Conservation (phyloP, 169 alveolate species). For the Sarcocystis neurona region DNA sequence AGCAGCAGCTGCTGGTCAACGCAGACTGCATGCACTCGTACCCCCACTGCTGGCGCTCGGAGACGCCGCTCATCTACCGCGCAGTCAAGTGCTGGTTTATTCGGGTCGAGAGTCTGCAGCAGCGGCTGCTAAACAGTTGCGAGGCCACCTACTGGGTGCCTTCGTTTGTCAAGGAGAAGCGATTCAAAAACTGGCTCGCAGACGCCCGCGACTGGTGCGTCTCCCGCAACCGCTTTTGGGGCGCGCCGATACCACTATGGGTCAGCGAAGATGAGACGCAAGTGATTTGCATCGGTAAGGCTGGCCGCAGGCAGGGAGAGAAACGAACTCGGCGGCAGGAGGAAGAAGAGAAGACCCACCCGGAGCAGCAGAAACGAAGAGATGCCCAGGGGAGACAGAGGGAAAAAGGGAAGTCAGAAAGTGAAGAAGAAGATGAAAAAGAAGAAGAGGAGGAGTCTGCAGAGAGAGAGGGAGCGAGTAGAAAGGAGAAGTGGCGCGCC, state of each 20-base stretch:
- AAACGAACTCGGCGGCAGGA: constrained; percentile 78
- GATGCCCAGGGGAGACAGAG: constrained; percentile 54
- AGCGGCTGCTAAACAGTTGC: constrained; percentile 87
- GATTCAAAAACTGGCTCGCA: constrained; percentile 98
- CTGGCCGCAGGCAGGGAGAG: constrained; percentile 85
- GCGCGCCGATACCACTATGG: constrained; percentile 99
- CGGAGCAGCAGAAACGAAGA: constrained; percentile 63
- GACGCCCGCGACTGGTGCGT: constrained; percentile 99
- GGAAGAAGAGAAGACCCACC: constrained; percentile 41
- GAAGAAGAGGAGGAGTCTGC: no score
- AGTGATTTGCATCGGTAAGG: constrained; percentile 91
- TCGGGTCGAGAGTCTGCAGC: constrained; percentile 93
- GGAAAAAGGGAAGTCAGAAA: no score
- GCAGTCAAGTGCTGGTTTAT: constrained; percentile 99
- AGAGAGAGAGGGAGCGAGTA: no score
- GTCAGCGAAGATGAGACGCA: constrained; percentile 93
- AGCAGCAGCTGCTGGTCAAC: constrained; percentile 81
- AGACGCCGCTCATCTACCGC: constrained; percentile 98
- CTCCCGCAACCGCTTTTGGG: constrained; percentile 98
- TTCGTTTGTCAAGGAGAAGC: constrained; percentile 92
- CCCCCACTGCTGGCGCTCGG: constrained; percentile 99
- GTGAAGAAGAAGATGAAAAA: no score
- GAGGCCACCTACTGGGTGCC: constrained; percentile 95
- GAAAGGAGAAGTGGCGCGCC: no score
- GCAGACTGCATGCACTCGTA: constrained; percentile 89